Conservation (phyloP, 1,139 yeast species). For the Blastobotrys buckinghamii region DNA sequence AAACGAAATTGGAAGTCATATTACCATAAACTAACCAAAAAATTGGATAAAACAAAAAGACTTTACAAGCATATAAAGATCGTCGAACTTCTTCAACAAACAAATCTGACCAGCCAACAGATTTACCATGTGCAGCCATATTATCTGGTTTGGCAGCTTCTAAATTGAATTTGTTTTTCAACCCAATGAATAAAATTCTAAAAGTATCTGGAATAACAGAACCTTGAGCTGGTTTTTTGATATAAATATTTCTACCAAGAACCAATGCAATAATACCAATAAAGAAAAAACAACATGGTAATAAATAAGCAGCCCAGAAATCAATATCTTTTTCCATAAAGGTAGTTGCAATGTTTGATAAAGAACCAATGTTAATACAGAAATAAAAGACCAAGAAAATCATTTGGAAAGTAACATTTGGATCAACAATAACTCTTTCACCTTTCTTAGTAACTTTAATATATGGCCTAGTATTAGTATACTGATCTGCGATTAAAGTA, state of each 20-base stretch:
- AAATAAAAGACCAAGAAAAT: constrained; percentile 73
- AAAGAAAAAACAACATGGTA: constrained; percentile 59
- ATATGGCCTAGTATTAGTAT: constrained; percentile 49
- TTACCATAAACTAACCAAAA: constrained; percentile 36
- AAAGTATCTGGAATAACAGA: constrained; percentile 55
- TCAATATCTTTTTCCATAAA: constrained; percentile 57
- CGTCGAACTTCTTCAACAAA: constrained; percentile 61
- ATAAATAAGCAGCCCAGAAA: constrained; percentile 68
- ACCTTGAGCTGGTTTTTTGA: constrained; percentile 57
- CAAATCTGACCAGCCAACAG: constrained; percentile 51
- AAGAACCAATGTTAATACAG: constrained; percentile 75
- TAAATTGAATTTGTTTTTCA: constrained; percentile 46
- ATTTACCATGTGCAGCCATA: constrained; percentile 32
- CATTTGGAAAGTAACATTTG: constrained; percentile 64
- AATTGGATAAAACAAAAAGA: constrained; percentile 54
- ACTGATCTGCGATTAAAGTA: constrained; percentile 59
- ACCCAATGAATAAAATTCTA: constrained; percentile 42
- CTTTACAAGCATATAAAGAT: constrained; percentile 58
- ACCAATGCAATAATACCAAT: constrained; percentile 51
- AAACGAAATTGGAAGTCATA: constrained; percentile 59
- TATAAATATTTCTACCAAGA: constrained; percentile 51
- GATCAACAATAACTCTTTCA: constrained; percentile 64
- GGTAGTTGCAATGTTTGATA: constrained; percentile 72
- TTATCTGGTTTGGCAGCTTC: constrained; percentile 52
- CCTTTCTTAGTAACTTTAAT: constrained; percentile 56